These are phyloP conservation scores for Talaromyces marneffei DNA, from an alignment of 2,329 filamentous ascomycete species.

Conservation along the genomic window DNA sequence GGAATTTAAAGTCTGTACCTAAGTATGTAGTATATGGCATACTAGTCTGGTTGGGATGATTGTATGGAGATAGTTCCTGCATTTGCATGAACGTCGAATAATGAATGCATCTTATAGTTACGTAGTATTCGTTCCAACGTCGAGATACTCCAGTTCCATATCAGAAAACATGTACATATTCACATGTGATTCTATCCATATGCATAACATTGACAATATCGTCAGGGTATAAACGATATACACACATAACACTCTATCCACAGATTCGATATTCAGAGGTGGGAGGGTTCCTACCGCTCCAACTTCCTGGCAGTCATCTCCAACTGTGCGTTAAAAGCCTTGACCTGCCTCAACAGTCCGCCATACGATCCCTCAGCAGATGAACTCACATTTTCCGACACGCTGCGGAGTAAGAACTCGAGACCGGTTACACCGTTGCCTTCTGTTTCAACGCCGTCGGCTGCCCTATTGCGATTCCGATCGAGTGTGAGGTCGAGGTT, in stretches of 20 bases:
- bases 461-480: conserved; percentile 25
- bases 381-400: conserved; percentile 38
- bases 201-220: not conserved
- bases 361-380: conserved; percentile 33
- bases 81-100: not conserved
- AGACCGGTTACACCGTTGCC: conserved; percentile 29
- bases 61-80: not conserved
- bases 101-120: too few species aligned
- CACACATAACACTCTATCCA: not conserved
- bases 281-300: not conserved
- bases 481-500: conserved; percentile 39
- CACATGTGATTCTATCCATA: not conserved
- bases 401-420: conserved; percentile 39
- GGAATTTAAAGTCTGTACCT: not conserved
- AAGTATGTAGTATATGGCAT: too few species aligned
- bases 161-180: not conserved
- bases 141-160: too few species aligned
- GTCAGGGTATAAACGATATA: not conserved
- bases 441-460: conserved; percentile 17
- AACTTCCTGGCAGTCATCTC: conserved; percentile 27
- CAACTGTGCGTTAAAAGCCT: conserved; percentile 39
- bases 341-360: conserved; percentile 38
- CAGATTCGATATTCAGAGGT: not conserved
- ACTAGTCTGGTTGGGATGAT: too few species aligned
- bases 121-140: not conserved